Evolutionary conservation across 1,284 basidiomycete species (phyloP).

Genomic region (Phylloboletellus chloephorus): DNA sequence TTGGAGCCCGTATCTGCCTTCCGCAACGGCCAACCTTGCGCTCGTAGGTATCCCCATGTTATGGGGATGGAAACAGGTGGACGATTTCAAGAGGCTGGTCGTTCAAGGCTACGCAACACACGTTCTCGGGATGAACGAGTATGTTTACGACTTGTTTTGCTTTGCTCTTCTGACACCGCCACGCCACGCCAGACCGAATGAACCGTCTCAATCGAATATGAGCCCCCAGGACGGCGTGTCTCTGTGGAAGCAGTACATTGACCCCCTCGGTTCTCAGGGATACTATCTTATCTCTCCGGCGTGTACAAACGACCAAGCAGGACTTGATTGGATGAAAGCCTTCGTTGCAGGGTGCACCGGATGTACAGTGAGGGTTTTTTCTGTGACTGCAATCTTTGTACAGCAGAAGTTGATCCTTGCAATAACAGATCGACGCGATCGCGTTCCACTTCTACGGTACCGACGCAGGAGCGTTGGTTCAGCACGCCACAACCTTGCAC

Average conservation of each 20-base stretch:
- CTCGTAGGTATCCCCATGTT: slow-evolving; percentile 51
- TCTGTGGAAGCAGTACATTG: slow-evolving; percentile 63
- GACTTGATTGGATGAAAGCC: slow-evolving; percentile 53
- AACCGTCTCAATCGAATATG: slow-evolving; percentile 58
- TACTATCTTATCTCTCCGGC: slow-evolving; percentile 65
- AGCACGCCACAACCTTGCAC: slow-evolving; percentile 50
- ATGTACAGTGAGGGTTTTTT: slow-evolving; percentile 43
- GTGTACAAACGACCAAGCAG: slow-evolving; percentile 59
- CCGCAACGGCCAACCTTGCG: slow-evolving; percentile 15
- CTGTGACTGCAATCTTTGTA: not conserved
- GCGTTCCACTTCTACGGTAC: slow-evolving; percentile 65
- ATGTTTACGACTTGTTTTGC: slow-evolving; percentile 17
- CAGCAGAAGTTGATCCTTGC: not conserved
- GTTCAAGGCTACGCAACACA: slow-evolving; percentile 38
- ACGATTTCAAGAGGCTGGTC: slow-evolving; percentile 33
- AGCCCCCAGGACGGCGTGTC: slow-evolving; percentile 44
- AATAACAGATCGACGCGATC: slow-evolving; percentile 44
- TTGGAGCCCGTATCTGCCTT: slow-evolving; percentile 27
- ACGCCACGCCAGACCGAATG: slow-evolving; percentile 47
- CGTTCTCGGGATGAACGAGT: slow-evolving; percentile 58
- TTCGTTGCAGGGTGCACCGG: slow-evolving; percentile 51
- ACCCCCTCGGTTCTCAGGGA: slow-evolving; percentile 55
- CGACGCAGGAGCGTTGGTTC: slow-evolving; percentile 43
- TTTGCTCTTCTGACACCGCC: slow-evolving; percentile 1
- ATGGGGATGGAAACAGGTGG: slow-evolving; percentile 42